A percentile compares a stretch with the other conserved stretches of the same genome.
phyloP scores from a whole-genome alignment of 805 yeast species.

The Allodekkera sacchari region DNA sequence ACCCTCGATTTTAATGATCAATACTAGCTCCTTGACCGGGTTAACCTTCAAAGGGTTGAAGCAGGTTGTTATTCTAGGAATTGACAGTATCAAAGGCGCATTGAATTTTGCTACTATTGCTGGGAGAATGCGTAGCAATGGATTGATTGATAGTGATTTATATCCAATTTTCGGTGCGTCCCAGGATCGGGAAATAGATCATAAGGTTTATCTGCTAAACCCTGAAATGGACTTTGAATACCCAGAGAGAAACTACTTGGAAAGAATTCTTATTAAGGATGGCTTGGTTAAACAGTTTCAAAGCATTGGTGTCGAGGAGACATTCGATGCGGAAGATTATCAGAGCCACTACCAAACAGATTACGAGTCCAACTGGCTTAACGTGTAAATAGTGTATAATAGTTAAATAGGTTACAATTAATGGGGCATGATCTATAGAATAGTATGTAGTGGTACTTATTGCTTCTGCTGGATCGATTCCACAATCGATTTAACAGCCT shows the following conservation, averaged over 20 bases:
- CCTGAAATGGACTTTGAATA: slow-evolving; percentile 17
- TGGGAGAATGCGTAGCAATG: slow-evolving; percentile 20
- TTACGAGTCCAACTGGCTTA: slow-evolving; percentile 4
- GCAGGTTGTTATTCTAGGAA: slow-evolving; percentile 22
- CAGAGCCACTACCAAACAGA: slow-evolving; percentile 6
- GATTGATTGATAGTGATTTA: slow-evolving; percentile 11
- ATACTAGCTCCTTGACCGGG: slow-evolving; percentile 19
- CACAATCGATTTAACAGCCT: slow-evolving; percentile 1
- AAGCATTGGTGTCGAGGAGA: slow-evolving; percentile 17
- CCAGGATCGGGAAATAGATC: background rate
- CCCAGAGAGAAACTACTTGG: slow-evolving; percentile 24
- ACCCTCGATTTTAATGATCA: slow-evolving; percentile 17
- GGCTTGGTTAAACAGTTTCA: slow-evolving; percentile 19
- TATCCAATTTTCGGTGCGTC: slow-evolving; percentile 11
- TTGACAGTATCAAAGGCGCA: slow-evolving; percentile 21
- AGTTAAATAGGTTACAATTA: background rate
- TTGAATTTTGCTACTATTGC: slow-evolving; percentile 15
- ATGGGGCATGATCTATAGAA: background rate
- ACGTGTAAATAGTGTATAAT: background rate
- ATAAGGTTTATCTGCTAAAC: slow-evolving; percentile 12
- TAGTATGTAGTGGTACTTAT: background rate
- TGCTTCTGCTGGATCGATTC: background rate
- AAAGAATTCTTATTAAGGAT: slow-evolving; percentile 19
- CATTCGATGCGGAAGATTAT: slow-evolving; percentile 8
- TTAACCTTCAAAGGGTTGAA: slow-evolving; percentile 19